Conservation (phyloP, 768 basidiomycete genomes). For the Saitozyma podzolica region DNA sequence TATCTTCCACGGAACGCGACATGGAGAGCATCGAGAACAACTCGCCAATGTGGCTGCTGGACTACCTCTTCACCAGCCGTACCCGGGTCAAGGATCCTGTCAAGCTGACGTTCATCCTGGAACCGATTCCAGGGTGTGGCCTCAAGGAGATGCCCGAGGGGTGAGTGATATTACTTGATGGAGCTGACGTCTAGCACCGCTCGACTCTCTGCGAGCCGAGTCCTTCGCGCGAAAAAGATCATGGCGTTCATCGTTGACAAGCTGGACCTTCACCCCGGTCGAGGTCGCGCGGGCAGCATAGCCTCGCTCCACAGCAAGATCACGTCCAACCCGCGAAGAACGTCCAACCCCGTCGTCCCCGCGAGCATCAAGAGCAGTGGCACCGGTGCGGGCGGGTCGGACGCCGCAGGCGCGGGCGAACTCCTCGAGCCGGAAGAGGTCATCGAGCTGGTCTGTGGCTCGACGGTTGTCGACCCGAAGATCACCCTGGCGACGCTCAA, state of each 20-base stretch:
- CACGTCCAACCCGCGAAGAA: constrained; percentile 13
- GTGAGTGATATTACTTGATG: constrained; percentile 59
- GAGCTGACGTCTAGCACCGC: constrained; percentile 59
- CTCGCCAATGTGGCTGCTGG: constrained; percentile 84
- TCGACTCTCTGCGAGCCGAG: constrained; percentile 83
- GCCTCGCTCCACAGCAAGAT: constrained; percentile 22
- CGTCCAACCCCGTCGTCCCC: constrained; percentile 2
- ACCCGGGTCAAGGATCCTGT: constrained; percentile 56
- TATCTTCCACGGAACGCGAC: constrained; percentile 63
- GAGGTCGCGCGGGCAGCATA: constrained; percentile 16
- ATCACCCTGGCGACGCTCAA: constrained; percentile 90
- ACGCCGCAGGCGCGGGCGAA: neutral
- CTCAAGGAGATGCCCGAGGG: constrained; percentile 81
- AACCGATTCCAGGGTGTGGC: constrained; percentile 65
- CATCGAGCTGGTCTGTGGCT: constrained; percentile 87
- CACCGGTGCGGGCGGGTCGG: constrained; percentile 3
- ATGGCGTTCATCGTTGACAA: constrained; percentile 79
- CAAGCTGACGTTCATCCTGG: constrained; percentile 86
- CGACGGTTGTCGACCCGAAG: constrained; percentile 73
- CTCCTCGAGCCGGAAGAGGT: constrained; percentile 61
- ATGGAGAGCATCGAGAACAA: constrained; percentile 65
- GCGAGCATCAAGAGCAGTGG: constrained; percentile 2
- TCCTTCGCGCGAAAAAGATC: constrained; percentile 81
- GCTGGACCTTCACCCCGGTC: constrained; percentile 30
- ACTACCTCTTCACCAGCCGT: constrained; percentile 74